Evolutionary conservation across 2,329 filamentous ascomycete genomes (phyloP).

Genomic region (Xylariaceae sp.): DNA sequence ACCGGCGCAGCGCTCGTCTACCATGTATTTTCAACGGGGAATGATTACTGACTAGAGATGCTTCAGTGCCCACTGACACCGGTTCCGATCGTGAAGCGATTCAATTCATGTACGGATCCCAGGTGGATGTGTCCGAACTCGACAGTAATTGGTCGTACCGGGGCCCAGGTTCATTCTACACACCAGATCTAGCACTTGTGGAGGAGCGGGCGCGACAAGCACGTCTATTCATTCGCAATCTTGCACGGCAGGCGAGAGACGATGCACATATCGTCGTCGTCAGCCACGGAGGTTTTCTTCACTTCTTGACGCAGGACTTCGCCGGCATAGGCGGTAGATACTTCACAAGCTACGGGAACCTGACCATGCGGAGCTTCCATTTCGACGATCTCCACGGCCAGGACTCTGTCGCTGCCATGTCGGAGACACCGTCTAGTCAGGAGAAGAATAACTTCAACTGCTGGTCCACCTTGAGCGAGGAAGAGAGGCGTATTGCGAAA

Average conservation of each 20-base stretch:
- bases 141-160: slow-evolving; percentile 68
- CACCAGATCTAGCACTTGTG: slow-evolving; percentile 46
- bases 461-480: slow-evolving; percentile 4
- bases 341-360: slow-evolving; percentile 64
- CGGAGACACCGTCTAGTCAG: slow-evolving; percentile 12
- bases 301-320: slow-evolving; percentile 81
- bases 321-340: slow-evolving; percentile 40
- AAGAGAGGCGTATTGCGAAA: slow-evolving; percentile 1
- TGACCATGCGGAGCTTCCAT: slow-evolving; percentile 63
- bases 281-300: slow-evolving; percentile 75
- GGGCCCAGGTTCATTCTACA: slow-evolving; percentile 34
- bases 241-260: slow-evolving; percentile 29
- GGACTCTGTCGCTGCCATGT: slow-evolving; percentile 39
- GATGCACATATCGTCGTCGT: slow-evolving; percentile 65
- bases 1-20: no score
- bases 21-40: no score
- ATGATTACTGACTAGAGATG: no score
- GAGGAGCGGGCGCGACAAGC: slow-evolving; percentile 55
- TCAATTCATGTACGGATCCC: slow-evolving; percentile 48
- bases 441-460: background rate
- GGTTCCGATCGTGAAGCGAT: slow-evolving; percentile 55
- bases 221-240: slow-evolving; percentile 41
- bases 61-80: slow-evolving; percentile 62
- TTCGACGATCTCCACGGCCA: slow-evolving; percentile 50
- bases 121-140: slow-evolving; percentile 59